Evolutionary conservation across 495 filamentous ascomycete genomes (phyloP).

Genomic region (Trichoderma parareesei): DNA sequence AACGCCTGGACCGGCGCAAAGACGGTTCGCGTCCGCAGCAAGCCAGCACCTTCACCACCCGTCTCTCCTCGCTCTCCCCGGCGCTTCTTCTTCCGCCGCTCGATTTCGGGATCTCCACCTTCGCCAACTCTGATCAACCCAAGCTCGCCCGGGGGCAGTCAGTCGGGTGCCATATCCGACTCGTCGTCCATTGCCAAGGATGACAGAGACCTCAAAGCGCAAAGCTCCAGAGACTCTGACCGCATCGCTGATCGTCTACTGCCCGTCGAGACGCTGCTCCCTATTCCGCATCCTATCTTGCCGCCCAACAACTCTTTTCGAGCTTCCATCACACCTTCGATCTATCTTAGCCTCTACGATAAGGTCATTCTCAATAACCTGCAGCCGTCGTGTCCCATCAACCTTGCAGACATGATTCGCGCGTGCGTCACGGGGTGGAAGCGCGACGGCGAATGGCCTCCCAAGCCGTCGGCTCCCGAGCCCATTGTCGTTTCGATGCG

Average conservation of each 20-base stretch:
- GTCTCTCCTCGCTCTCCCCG: slow-evolving; percentile 27
- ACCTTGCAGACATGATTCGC: slow-evolving; percentile 70
- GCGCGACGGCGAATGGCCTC: slow-evolving; percentile 89
- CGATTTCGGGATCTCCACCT: slow-evolving; percentile 16
- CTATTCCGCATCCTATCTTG: slow-evolving; percentile 57
- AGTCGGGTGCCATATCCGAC: not conserved
- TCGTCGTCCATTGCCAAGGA: not conserved
- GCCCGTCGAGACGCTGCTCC: slow-evolving; percentile 44
- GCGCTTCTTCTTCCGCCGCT: slow-evolving; percentile 27
- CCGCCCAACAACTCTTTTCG: slow-evolving; percentile 63
- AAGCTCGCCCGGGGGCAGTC: not conserved
- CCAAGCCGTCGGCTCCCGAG: slow-evolving; percentile 29
- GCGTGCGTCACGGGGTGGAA: slow-evolving; percentile 90
- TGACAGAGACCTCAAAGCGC: slow-evolving; percentile 7
- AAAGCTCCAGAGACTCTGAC: slow-evolving; percentile 13
- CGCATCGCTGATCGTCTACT: slow-evolving; percentile 15
- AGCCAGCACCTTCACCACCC: slow-evolving; percentile 23
- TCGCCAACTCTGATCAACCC: not conserved
- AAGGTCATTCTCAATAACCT: slow-evolving; percentile 73
- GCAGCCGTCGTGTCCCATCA: slow-evolving; percentile 78
- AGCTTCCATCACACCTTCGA: slow-evolving; percentile 57
- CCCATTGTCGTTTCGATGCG: slow-evolving; percentile 21
- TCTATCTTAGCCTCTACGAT: slow-evolving; percentile 78
- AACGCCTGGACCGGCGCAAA: slow-evolving; percentile 84
- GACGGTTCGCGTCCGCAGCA: slow-evolving; percentile 32